A percentile compares a stretch with the other conserved stretches of the same genome.
Evolutionary conservation across 768 basidiomycete genomes (phyloP).

Genomic region (Phylloporus sp.): DNA sequence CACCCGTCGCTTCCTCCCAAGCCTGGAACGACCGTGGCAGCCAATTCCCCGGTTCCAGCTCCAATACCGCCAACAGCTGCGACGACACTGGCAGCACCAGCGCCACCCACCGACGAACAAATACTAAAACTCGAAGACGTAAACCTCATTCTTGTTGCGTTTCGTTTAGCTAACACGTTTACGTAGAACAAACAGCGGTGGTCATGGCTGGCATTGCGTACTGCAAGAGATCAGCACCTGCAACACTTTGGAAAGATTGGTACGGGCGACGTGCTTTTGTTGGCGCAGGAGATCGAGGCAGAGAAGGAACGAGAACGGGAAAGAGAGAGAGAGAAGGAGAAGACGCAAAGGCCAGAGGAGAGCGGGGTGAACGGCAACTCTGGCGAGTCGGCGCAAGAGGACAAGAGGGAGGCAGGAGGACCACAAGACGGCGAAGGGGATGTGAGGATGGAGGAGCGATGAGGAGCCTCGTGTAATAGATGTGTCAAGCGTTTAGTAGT

Average conservation of each 20-base stretch:
- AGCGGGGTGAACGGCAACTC: conserved; percentile 14
- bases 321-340: conserved; percentile 33
- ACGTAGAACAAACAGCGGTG: conserved; percentile 69
- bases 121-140: conserved; percentile 65
- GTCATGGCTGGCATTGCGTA: conserved; percentile 79
- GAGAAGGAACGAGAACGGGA: conserved; percentile 38
- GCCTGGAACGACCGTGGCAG: conserved; percentile 45
- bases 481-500: not conserved
- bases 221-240: conserved; percentile 67
- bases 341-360: conserved; percentile 23
- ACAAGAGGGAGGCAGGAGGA: conserved; percentile 20
- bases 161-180: conserved; percentile 10
- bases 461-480: not conserved
- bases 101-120: conserved; percentile 42
- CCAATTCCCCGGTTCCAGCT: conserved; percentile 16
- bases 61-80: conserved; percentile 9
- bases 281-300: conserved; percentile 34
- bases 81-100: conserved; percentile 10
- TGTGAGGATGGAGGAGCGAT: conserved; percentile 48
- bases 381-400: conserved; percentile 24
- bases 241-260: conserved; percentile 82
- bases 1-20: conserved; percentile 74
- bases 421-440: conserved; percentile 42
- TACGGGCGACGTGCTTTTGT: conserved; percentile 63
- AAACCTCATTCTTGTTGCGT: not conserved